A percentile compares a stretch with the other conserved stretches of the same genome.
Evolutionary conservation across 2,329 filamentous ascomycete species (phyloP).

Genomic region (Trichophyton mentagrophytes): DNA sequence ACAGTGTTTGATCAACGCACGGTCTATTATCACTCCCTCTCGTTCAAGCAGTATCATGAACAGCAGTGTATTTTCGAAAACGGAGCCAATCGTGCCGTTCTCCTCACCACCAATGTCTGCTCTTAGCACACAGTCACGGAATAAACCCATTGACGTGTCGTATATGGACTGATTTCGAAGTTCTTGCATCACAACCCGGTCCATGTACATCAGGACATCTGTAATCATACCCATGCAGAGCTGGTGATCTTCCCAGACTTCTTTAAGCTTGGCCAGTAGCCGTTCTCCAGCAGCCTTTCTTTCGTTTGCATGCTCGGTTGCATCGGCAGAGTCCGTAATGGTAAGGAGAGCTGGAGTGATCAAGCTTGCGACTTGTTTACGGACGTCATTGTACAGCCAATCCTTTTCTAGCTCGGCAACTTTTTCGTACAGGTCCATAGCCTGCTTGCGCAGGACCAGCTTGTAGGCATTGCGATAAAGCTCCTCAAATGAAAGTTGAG

Average conservation of each 20-base stretch:
- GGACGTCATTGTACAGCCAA: constrained; percentile 67
- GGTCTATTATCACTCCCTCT: constrained; percentile 77
- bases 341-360: constrained; percentile 58
- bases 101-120: constrained; percentile 35
- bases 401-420: constrained; percentile 69
- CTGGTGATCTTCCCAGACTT: constrained; percentile 79
- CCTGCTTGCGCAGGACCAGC: constrained; percentile 79
- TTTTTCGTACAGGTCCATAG: constrained; percentile 63
- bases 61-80: constrained; percentile 69
- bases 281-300: constrained; percentile 66
- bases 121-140: constrained; percentile 71
- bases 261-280: constrained; percentile 63
- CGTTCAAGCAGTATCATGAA: constrained; percentile 90
- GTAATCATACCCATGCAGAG: constrained; percentile 93
- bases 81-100: constrained; percentile 46
- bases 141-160: constrained; percentile 70
- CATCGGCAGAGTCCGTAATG: constrained; percentile 33
- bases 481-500: constrained; percentile 82
- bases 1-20: constrained; percentile 66
- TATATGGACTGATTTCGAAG: constrained; percentile 66
- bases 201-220: constrained; percentile 95
- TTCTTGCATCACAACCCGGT: constrained; percentile 68
- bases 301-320: constrained; percentile 56
- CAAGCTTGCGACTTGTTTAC: constrained; percentile 55
- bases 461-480: constrained; percentile 91